phyloP scores from a whole-genome alignment of 2,329 filamentous ascomycete species.

The Ophiosphaerella korrae region DNA sequence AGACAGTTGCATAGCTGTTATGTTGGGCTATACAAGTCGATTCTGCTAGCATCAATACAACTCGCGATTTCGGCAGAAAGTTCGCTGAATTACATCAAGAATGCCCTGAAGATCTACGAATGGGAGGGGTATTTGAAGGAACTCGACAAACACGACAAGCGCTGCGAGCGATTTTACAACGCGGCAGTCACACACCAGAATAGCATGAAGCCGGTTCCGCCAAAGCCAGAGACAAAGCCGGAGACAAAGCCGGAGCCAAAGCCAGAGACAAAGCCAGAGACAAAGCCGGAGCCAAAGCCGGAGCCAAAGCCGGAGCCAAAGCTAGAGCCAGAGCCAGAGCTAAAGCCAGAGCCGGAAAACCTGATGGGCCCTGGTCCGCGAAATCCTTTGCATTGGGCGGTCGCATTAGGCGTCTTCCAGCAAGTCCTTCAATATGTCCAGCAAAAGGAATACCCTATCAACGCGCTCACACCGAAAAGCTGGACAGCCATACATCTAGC shows the following conservation, averaged over 20 bases:
- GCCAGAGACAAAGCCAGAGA: neutral
- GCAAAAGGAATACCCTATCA: conserved; percentile 23
- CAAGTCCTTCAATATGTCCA: conserved; percentile 17
- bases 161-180: conserved; percentile 6
- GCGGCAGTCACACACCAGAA: conserved; percentile 13
- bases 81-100: conserved; percentile 18
- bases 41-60: conserved; percentile 20
- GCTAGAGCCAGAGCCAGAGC: neutral
- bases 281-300: neutral
- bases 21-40: conserved; percentile 17
- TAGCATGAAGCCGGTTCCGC: no score
- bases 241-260: neutral
- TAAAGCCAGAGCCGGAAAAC: neutral
- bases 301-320: neutral
- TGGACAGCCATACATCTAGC: conserved; percentile 26
- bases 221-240: no score
- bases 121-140: conserved; percentile 22
- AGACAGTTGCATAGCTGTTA: conserved; percentile 16
- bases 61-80: conserved; percentile 16
- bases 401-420: conserved; percentile 12
- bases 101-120: conserved; percentile 18
- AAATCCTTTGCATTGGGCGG: conserved; percentile 25
- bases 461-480: conserved; percentile 18
- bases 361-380: conserved; percentile 18
- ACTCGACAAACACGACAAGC: conserved; percentile 8